phyloP scores from a whole-genome alignment of 2,329 filamentous ascomycete genomes.

The Penicillium sp. region DNA sequence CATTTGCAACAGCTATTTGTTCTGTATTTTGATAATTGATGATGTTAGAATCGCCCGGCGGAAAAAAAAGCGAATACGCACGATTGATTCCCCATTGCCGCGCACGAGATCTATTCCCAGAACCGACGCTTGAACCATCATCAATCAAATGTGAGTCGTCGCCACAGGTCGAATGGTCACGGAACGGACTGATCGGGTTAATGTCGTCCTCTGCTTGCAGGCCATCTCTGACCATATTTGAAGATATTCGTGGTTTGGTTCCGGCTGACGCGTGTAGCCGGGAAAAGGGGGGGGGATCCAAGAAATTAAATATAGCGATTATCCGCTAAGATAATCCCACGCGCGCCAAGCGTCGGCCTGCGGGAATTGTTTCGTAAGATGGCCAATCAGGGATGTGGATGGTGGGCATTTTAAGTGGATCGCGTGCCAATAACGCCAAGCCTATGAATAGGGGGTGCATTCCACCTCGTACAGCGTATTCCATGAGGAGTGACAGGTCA shows the following conservation, averaged over 20 bases:
- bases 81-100: background rate
- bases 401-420: background rate
- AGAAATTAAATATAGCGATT: background rate
- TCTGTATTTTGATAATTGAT: slow-evolving; percentile 1
- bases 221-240: slow-evolving; percentile 4
- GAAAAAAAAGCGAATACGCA: background rate
- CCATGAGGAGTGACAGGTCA: background rate
- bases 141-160: slow-evolving; percentile 3
- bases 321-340: background rate
- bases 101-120: background rate
- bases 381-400: background rate
- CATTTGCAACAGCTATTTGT: background rate
- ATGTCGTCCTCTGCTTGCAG: background rate
- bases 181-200: background rate
- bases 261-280: background rate
- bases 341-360: background rate
- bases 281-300: background rate
- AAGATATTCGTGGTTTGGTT: background rate
- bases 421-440: background rate
- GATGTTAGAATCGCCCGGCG: background rate
- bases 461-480: background rate
- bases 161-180: background rate
- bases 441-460: background rate
- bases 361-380: slow-evolving; percentile 1
- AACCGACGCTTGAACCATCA: background rate